Base-by-base conservation (phyloP, 2,329 filamentous ascomycete species). In the Magnaporthiopsis rhizophila region DNA sequence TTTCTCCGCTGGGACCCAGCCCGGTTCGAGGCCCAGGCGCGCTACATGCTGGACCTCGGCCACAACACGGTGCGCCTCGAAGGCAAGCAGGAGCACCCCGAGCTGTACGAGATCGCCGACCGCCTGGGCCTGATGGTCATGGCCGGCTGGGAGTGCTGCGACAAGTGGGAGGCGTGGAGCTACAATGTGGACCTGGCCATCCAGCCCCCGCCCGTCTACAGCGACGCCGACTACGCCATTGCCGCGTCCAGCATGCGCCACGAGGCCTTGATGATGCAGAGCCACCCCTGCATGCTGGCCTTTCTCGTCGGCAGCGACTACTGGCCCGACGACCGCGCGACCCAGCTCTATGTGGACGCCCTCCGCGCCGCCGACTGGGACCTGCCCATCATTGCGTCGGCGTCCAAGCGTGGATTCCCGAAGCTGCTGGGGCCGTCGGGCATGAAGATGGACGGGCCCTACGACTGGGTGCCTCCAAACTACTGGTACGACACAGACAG, bases 391-490 rank as follows among this genome's bases (percentile, higher is more conserved):
- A 77, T 88, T 56, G 77, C 83, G 0, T 85, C 85, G 0, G 86
- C 85, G 0, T 79, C 80, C 2, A 82, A 83, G 68, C 77, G 80
- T 12, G 83, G 85, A 1, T 84, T 77, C 64, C 81, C 85, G 0
- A 67, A 77, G 11, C 70, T 76, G 1, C 75, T 88, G 0, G 83
- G 82, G 0, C 81, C 82, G 0, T 81, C 82, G 0, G 86, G 86
- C 0, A 82, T 89, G 81, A 88, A 87, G 69, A 89, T 89, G 86
- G 79, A 83, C 0, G 86, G 86, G 0, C 86, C 86, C 0, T 89
- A 89, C 67, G 86, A 88, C 69, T 89, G 85, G 84, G 83, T 86
- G 0, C 83, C 86, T 0, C 86, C 86, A 0, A 86, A 83, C 67
- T 88, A 88, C 72, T 89, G 85, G 85, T 87, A 82, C 66, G 79